A percentile compares a stretch with the other conserved stretches of the same genome.
Evolutionary conservation across 2,329 filamentous ascomycete species (phyloP).

Genomic region (Bimuria novae-zelandiae): DNA sequence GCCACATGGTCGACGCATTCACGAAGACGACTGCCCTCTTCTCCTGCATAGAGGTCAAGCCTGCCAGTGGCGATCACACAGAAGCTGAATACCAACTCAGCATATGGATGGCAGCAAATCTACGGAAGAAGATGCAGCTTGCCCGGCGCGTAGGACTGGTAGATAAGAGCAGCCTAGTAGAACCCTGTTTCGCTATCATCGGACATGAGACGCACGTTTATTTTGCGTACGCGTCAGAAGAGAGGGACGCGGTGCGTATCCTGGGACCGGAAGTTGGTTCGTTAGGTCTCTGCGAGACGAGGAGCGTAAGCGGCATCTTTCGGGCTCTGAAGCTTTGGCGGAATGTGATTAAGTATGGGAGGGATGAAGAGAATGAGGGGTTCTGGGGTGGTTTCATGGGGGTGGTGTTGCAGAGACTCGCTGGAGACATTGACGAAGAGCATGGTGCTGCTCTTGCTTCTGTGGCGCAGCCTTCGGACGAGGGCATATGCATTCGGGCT

Average conservation of each 20-base stretch:
- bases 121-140: conserved; percentile 27
- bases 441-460: conserved; percentile 11
- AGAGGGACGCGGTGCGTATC: conserved; percentile 16
- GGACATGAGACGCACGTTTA: conserved; percentile 21
- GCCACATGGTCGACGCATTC: conserved; percentile 22
- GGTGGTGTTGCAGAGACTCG: conserved; percentile 17
- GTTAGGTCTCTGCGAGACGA: conserved; percentile 15
- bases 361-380: conserved; percentile 14
- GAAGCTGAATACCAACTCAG: conserved; percentile 27
- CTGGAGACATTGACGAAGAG: conserved; percentile 13
- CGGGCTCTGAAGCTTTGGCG: conserved; percentile 17
- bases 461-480: not conserved
- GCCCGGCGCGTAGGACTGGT: conserved; percentile 16
- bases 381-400: conserved; percentile 22
- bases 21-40: conserved; percentile 25
- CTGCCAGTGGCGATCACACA: conserved; percentile 18
- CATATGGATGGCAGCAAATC: conserved; percentile 25
- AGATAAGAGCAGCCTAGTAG: conserved; percentile 20
- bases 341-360: conserved; percentile 20
- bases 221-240: conserved; percentile 18
- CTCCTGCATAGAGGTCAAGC: conserved; percentile 23
- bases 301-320: conserved; percentile 19
- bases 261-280: conserved; percentile 17
- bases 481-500: conserved; percentile 5
- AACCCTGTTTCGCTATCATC: conserved; percentile 20